These are phyloP conservation scores for Halophytophthora polymorphica DNA, from an alignment of 352 stramenopile genomes.

Conservation along the genomic window DNA sequence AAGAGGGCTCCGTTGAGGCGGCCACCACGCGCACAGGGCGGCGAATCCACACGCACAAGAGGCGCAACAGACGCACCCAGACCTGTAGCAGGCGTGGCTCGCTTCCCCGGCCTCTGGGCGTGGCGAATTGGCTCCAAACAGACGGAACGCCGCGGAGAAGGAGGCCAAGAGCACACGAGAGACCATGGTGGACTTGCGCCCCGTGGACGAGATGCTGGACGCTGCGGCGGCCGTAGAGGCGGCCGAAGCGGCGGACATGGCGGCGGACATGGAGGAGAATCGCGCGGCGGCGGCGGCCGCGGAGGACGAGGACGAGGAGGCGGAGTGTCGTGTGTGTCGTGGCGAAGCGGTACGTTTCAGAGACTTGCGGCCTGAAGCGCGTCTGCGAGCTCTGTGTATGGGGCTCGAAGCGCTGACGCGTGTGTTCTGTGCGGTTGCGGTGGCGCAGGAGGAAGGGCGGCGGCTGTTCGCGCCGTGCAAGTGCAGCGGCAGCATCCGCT, in stretches of 20 bases:
- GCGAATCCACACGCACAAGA: no score
- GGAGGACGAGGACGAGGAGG: slow-evolving; percentile 69
- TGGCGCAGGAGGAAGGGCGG: slow-evolving; percentile 53
- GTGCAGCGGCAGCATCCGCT: slow-evolving; percentile 93
- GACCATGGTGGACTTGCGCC: slow-evolving; percentile 6
- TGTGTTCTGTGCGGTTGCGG: background rate
- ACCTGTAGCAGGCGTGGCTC: no score
- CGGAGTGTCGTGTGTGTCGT: slow-evolving; percentile 93
- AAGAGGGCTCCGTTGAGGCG: background rate
- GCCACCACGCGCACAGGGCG: no score
- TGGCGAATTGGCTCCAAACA: no score
- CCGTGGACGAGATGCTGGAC: slow-evolving; percentile 6
- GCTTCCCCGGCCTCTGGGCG: no score
- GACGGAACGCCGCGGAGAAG: no score
- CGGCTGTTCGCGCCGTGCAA: slow-evolving; percentile 89
- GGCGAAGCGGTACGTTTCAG: slow-evolving; percentile 76
- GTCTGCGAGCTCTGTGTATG: background rate
- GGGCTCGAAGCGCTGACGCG: slow-evolving; percentile 1
- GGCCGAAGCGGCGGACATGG: background rate
- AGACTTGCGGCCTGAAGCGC: background rate
- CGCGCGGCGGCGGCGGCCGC: slow-evolving; percentile 3
- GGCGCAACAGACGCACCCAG: no score
- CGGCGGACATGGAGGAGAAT: background rate
- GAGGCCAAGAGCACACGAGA: no score
- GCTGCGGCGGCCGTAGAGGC: slow-evolving; percentile 1